Evolutionary conservation across 202 grass and related monocot genomes (phyloP).

Genomic region (Eragrostis tef): DNA sequence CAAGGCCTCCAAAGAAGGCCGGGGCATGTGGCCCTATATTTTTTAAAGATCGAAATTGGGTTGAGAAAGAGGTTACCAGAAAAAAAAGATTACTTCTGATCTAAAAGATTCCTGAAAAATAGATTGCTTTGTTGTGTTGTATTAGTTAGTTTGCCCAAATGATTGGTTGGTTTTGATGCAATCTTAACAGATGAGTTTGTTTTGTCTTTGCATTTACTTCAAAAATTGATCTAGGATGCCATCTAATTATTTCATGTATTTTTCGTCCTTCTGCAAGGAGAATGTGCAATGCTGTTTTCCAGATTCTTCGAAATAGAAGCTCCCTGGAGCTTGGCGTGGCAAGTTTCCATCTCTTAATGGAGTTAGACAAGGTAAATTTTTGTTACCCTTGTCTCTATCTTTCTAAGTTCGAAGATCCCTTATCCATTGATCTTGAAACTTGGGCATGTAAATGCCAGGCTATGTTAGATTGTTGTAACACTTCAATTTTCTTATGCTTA

Average conservation of each 20-base stretch:
- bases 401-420: not conserved
- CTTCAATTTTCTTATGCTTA: constrained; percentile 30
- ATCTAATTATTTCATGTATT: constrained; percentile 26
- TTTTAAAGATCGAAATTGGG: too few species aligned
- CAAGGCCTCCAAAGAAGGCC: too few species aligned
- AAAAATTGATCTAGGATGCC: not conserved
- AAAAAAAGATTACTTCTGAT: not conserved
- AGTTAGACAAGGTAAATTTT: constrained; percentile 72
- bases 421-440: not conserved
- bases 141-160: not conserved
- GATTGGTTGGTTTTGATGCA: not conserved
- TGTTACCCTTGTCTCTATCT: constrained; percentile 30
- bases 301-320: constrained; percentile 65
- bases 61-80: too few species aligned
- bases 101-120: not conserved
- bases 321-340: constrained; percentile 76
- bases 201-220: not conserved
- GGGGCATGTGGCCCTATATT: too few species aligned
- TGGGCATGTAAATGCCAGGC: constrained; percentile 20
- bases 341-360: constrained; percentile 77
- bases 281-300: constrained; percentile 70
- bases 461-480: not conserved
- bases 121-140: not conserved
- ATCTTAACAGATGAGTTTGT: not conserved
- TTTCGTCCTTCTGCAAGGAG: constrained; percentile 57